These are phyloP conservation scores for Nakazawaea anatomiae DNA, from an alignment of 805 yeast genomes.

Conservation along the genomic window DNA sequence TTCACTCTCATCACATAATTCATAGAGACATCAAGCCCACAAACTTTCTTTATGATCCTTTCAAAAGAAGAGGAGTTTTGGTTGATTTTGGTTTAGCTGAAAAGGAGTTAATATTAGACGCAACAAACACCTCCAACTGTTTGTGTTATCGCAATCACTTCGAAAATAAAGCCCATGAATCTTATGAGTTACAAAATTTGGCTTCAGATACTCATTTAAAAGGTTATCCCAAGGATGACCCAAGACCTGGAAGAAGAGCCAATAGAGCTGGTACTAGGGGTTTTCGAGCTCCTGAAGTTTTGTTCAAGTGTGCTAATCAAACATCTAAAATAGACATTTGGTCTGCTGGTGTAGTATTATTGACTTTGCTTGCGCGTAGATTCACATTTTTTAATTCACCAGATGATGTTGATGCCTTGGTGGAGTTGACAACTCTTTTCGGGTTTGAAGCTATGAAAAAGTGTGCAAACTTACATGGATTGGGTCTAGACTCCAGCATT, in stretches of 20 bases:
- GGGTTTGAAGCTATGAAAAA: conserved; percentile 69
- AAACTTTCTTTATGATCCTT: conserved; percentile 65
- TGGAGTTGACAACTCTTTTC: conserved; percentile 77
- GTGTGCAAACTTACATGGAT: conserved; percentile 82
- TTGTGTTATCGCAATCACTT: conserved; percentile 38
- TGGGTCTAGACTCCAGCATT: conserved; percentile 68
- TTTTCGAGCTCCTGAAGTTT: conserved; percentile 89
- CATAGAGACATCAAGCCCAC: conserved; percentile 89
- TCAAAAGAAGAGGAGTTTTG: conserved; percentile 65
- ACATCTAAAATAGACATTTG: conserved; percentile 79
- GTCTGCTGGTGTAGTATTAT: conserved; percentile 87
- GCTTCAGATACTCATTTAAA: conserved; percentile 34
- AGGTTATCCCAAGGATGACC: conserved; percentile 85
- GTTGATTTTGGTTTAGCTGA: conserved; percentile 95
- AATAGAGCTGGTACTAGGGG: conserved; percentile 97
- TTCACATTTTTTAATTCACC: conserved; percentile 93
- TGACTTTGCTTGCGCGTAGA: conserved; percentile 70
- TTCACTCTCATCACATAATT: conserved; percentile 75
- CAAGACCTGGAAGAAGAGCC: conserved; percentile 84
- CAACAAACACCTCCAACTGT: conserved; percentile 34
- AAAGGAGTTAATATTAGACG: conserved; percentile 27
- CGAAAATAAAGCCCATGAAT: conserved; percentile 22
- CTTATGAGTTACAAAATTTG: conserved; percentile 22
- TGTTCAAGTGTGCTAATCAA: conserved; percentile 81
- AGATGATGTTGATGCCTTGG: conserved; percentile 87